phyloP scores from a whole-genome alignment of 2,329 filamentous ascomycete genomes.

The Phaeosphaeriaceae sp. region DNA sequence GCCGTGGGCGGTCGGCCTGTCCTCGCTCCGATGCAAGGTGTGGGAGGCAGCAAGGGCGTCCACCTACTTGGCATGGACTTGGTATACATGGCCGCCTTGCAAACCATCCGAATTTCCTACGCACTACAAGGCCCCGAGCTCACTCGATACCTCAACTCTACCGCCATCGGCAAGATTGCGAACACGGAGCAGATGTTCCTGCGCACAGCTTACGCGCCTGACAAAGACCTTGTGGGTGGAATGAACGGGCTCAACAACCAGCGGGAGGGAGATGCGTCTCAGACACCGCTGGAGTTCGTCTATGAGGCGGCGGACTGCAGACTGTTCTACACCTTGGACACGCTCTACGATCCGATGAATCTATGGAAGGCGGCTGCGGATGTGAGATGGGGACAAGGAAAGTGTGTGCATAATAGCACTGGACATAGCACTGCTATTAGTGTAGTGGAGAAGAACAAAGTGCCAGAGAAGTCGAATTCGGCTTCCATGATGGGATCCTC shows the following conservation, averaged over 20 bases:
- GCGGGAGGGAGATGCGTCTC: conserved; percentile 29
- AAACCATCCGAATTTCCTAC: conserved; percentile 3
- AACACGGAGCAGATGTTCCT: conserved; percentile 15
- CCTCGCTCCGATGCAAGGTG: conserved; percentile 45
- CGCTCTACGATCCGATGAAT: conserved; percentile 55
- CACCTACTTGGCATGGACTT: conserved; percentile 23
- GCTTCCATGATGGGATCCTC: not conserved
- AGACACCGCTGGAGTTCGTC: conserved; percentile 62
- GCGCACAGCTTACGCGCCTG: conserved; percentile 8
- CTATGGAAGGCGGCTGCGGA: conserved; percentile 55
- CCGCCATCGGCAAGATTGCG: conserved; percentile 16
- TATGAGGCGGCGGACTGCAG: conserved; percentile 68
- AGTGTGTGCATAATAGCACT: conserved; percentile 23
- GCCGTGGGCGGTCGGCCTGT: conserved; percentile 35
- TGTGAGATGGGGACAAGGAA: conserved; percentile 25
- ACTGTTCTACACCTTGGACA: conserved; percentile 64
- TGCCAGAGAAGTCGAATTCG: not conserved
- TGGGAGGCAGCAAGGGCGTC: conserved; percentile 51
- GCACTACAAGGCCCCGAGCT: not conserved
- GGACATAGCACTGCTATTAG: conserved; percentile 21
- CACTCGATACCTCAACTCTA: conserved; percentile 2
- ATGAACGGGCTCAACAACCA: conserved; percentile 34
- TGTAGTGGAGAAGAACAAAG: conserved; percentile 3
- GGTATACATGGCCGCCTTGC: conserved; percentile 1
- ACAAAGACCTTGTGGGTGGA: conserved; percentile 9